Conservation (phyloP, 2,329 filamentous ascomycete genomes). For the Fusarium chlamydosporum region DNA sequence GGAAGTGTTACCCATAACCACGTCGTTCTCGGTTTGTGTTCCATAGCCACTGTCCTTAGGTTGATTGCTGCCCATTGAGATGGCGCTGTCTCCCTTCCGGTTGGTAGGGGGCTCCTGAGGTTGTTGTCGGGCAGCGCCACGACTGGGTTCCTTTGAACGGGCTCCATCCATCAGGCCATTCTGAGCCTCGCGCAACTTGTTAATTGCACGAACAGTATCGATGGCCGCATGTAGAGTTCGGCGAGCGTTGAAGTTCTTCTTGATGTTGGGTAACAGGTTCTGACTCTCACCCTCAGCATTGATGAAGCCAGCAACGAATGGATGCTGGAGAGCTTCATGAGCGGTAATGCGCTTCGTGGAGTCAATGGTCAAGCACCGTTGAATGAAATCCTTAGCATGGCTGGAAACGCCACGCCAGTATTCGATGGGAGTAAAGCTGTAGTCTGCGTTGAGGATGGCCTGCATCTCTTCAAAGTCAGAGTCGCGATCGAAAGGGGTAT, state of each 20-base stretch:
- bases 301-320: conserved; percentile 72
- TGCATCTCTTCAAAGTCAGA: conserved; percentile 99
- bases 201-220: conserved; percentile 78
- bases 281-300: conserved; percentile 65
- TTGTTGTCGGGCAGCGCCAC: conserved; percentile 50
- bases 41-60: conserved; percentile 66
- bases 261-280: conserved; percentile 76
- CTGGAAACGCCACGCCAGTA: conserved; percentile 97
- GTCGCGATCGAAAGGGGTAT: conserved; percentile 97
- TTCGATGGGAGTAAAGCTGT: conserved; percentile 92
- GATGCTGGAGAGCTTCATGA: conserved; percentile 79
- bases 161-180: conserved; percentile 74
- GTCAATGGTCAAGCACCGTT: conserved; percentile 90
- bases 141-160: conserved; percentile 64
- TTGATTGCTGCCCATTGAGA: conserved; percentile 54
- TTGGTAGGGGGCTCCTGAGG: conserved; percentile 37
- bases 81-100: conserved; percentile 63
- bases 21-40: conserved; percentile 57
- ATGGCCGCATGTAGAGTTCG: conserved; percentile 78
- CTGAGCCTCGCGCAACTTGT: conserved; percentile 76
- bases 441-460: conserved; percentile 96
- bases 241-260: conserved; percentile 81
- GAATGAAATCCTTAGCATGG: conserved; percentile 91
- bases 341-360: conserved; percentile 89
- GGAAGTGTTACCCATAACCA: conserved; percentile 64